Evolutionary conservation across 805 yeast species (phyloP).

Genomic region (Metschnikowia proteae): DNA sequence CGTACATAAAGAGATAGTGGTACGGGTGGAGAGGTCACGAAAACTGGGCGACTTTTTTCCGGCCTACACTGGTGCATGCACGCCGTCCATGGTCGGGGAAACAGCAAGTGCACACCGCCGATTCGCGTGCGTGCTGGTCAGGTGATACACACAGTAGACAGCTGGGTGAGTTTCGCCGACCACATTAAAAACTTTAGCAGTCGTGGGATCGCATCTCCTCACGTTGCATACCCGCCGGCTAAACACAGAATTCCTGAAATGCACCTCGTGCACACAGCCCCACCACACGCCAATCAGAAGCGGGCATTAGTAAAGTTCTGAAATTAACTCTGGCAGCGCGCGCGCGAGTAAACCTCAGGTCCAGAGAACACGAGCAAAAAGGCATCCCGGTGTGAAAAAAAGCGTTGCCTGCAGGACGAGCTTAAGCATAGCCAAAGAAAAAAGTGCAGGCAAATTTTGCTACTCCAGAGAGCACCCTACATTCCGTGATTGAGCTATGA

Average conservation of each 20-base stretch:
- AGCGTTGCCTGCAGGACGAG: neutral
- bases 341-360: constrained; percentile 17
- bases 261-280: neutral
- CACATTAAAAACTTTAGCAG: neutral
- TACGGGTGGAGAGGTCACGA: neutral
- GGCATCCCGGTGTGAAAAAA: constrained; percentile 6
- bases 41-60: neutral
- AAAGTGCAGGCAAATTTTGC: neutral
- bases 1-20: neutral
- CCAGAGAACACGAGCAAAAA: constrained; percentile 14
- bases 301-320: constrained; percentile 23
- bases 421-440: constrained; percentile 2
- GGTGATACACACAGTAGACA: neutral
- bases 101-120: neutral
- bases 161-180: no score
- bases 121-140: neutral
- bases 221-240: no score
- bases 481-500: constrained; percentile 9
- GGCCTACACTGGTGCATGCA: neutral
- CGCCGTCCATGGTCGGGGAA: neutral
- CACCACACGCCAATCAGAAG: constrained; percentile 21
- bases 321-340: constrained; percentile 15
- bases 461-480: neutral
- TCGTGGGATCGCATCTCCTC: neutral
- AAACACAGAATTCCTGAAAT: neutral